phyloP scores from a whole-genome alignment of 768 basidiomycete species.

The Terana coerulea region DNA sequence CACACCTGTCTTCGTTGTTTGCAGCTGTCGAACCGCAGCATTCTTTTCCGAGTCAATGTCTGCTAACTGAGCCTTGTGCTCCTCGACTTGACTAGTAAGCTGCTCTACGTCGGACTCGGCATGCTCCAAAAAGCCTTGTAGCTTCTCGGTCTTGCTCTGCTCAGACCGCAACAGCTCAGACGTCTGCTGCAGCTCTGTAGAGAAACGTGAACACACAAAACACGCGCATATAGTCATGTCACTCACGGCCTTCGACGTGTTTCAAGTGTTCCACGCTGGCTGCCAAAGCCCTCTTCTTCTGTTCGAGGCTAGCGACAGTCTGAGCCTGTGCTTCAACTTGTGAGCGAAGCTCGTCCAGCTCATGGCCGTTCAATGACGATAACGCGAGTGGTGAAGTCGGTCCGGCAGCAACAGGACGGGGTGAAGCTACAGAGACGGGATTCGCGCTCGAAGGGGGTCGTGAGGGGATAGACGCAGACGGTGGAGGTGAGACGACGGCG shows the following conservation, averaged over 20 bases:
- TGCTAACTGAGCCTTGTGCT: conserved; percentile 11
- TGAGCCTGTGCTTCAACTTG: conserved; percentile 58
- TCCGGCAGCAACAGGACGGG: not conserved
- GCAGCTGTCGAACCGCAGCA: not conserved
- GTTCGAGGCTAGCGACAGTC: conserved; percentile 71
- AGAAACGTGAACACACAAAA: not conserved
- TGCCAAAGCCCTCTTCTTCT: conserved; percentile 35
- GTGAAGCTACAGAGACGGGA: not conserved
- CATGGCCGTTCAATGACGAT: conserved; percentile 17
- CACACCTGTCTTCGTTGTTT: conserved; percentile 12
- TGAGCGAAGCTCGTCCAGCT: conserved; percentile 24
- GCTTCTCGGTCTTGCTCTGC: conserved; percentile 12
- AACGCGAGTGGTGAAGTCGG: conserved; percentile 19
- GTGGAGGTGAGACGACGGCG: conserved; percentile 19
- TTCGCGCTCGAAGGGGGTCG: conserved; percentile 8
- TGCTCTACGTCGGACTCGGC: conserved; percentile 6
- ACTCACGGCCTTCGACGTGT: conserved; percentile 57
- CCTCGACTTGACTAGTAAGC: conserved; percentile 7
- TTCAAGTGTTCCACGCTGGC: conserved; percentile 53
- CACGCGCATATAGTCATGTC: not conserved
- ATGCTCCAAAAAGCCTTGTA: conserved; percentile 12
- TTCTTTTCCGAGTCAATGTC: conserved; percentile 12
- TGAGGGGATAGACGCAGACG: conserved; percentile 11
- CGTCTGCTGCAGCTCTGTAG: conserved; percentile 11
- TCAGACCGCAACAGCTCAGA: conserved; percentile 2